Conservation (phyloP, 2,329 filamentous ascomycete species). For the Calonectria montana region DNA sequence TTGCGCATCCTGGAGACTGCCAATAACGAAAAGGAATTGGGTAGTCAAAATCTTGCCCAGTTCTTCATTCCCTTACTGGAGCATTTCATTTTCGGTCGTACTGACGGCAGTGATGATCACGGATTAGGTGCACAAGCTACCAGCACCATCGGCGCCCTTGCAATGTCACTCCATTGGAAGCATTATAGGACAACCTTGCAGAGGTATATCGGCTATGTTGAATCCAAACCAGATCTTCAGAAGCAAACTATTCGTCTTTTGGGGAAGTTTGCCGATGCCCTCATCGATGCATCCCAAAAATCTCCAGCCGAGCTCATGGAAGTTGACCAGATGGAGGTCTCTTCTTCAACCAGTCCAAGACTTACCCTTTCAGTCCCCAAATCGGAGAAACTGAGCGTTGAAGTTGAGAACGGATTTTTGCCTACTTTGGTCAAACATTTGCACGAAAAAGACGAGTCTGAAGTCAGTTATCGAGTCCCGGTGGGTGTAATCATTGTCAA, state of each 20-base stretch:
- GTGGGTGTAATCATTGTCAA: constrained; percentile 91
- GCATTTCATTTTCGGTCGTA: constrained; percentile 90
- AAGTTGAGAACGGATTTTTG: constrained; percentile 80
- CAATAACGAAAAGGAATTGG: constrained; percentile 72
- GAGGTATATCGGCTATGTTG: constrained; percentile 85
- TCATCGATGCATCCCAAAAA: constrained; percentile 67
- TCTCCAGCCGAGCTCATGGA: constrained; percentile 55
- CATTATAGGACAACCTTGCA: constrained; percentile 89
- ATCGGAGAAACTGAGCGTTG: constrained; percentile 73
- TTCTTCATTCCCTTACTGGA: constrained; percentile 93
- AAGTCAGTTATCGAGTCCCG: constrained; percentile 91
- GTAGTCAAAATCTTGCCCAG: constrained; percentile 82
- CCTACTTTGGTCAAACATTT: constrained; percentile 86
- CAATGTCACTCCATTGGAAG: constrained; percentile 85
- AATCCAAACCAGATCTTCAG: constrained; percentile 82
- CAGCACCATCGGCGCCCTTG: constrained; percentile 80
- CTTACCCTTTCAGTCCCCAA: constrained; percentile 76
- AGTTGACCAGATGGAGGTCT: constrained; percentile 48
- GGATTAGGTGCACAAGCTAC: constrained; percentile 89
- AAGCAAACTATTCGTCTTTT: constrained; percentile 88
- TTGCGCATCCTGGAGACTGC: constrained; percentile 80
- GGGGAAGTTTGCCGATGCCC: constrained; percentile 82
- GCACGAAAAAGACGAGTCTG: constrained; percentile 93
- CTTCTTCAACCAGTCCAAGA: constrained; percentile 46
- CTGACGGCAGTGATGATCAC: constrained; percentile 79